These are phyloP conservation scores for Trichoderma brevicompactum DNA, from an alignment of 2,329 filamentous ascomycete species.

Conservation along the genomic window DNA sequence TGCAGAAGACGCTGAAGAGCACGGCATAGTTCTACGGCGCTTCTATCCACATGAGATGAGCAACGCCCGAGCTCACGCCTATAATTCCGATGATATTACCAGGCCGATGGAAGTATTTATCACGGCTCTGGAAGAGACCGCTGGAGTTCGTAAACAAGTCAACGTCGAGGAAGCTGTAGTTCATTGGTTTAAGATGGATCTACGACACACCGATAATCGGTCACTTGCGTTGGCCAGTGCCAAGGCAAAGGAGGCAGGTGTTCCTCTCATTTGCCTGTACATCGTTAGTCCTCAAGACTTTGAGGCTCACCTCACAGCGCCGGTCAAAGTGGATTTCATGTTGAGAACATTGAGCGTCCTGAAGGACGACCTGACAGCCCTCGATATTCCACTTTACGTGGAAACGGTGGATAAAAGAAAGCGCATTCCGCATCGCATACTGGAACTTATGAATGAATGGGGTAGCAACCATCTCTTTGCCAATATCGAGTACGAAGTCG, in stretches of 20 bases:
- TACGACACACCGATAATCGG: constrained; percentile 75
- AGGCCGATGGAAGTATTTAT: constrained; percentile 74
- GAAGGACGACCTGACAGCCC: constrained; percentile 65
- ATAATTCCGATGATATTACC: constrained; percentile 69
- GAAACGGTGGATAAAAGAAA: constrained; percentile 71
- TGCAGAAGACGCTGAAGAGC: constrained; percentile 50
- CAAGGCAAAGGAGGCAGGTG: constrained; percentile 65
- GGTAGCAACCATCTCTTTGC: constrained; percentile 74
- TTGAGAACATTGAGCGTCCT: constrained; percentile 71
- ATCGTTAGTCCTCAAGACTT: constrained; percentile 83
- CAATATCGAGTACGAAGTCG: constrained; percentile 91
- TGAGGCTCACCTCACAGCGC: constrained; percentile 75
- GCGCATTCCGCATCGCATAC: constrained; percentile 62
- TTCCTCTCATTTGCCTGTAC: constrained; percentile 77
- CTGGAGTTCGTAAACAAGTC: constrained; percentile 55
- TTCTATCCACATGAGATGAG: constrained; percentile 89
- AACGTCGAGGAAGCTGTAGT: constrained; percentile 66
- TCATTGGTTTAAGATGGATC: constrained; percentile 89
- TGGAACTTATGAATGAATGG: constrained; percentile 72
- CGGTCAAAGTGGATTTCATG: constrained; percentile 78
- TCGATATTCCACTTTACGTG: constrained; percentile 79
- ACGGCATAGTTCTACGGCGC: constrained; percentile 70
- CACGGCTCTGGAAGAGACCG: constrained; percentile 64
- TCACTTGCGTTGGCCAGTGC: constrained; percentile 68
- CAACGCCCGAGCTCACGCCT: constrained; percentile 75